Conservation (phyloP, 2,329 filamentous ascomycete genomes). For the Talaromyces sp. region DNA sequence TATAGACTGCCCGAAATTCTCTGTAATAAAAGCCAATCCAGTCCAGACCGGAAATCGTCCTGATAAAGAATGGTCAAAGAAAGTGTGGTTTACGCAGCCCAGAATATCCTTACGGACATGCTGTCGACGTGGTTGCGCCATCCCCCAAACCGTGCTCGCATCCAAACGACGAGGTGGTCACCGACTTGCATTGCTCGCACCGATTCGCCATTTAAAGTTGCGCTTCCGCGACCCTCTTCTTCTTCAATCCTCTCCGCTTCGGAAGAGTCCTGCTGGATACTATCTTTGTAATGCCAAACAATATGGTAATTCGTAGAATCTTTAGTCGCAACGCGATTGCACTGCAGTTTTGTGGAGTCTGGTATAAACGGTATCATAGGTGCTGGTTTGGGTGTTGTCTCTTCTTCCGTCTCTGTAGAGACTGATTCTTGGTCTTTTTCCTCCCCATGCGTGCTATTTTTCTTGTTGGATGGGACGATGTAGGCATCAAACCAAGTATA, state of each 20-base stretch:
- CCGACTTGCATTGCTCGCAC: conserved; percentile 31
- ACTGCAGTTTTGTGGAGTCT: conserved; percentile 24
- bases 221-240: conserved; percentile 27
- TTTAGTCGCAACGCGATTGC: conserved; percentile 21
- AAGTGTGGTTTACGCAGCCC: conserved; percentile 19
- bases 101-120: conserved; percentile 30
- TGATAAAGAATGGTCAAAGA: neutral
- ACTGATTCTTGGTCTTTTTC: neutral
- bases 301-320: conserved; percentile 22
- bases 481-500: conserved; percentile 37
- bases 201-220: conserved; percentile 29
- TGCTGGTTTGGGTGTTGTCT: neutral
- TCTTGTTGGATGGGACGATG: conserved; percentile 17
- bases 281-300: conserved; percentile 32
- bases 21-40: neutral
- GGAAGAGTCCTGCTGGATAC: conserved; percentile 22
- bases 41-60: neutral
- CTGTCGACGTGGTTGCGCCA: conserved; percentile 31
- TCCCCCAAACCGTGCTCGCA: conserved; percentile 30
- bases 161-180: conserved; percentile 34
- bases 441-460: neutral
- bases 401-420: neutral
- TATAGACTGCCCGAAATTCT: no score
- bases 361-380: conserved; percentile 21
- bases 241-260: conserved; percentile 28